Conservation (phyloP, 768 basidiomycete genomes). For the Dentipellis sp. region DNA sequence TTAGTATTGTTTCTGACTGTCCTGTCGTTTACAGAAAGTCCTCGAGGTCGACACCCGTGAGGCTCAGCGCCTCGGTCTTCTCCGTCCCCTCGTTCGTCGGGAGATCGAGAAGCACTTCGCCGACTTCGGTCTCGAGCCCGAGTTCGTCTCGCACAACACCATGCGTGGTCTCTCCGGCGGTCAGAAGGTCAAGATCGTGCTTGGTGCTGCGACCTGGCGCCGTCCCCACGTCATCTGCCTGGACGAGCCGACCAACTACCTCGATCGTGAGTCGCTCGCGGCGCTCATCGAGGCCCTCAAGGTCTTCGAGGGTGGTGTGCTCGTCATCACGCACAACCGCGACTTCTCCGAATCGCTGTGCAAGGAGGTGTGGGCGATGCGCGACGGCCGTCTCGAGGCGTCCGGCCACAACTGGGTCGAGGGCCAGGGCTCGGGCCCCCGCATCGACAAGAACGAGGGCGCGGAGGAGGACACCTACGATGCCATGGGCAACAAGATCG, state of each 20-base stretch:
- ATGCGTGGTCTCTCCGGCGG: constrained; percentile 99
- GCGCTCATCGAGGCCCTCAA: constrained; percentile 98
- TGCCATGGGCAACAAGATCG: constrained; percentile 98
- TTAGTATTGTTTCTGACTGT: not conserved
- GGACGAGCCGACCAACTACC: constrained; percentile 98
- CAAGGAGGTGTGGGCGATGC: constrained; percentile 99
- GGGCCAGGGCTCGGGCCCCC: constrained; percentile 90
- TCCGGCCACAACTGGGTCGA: constrained; percentile 99
- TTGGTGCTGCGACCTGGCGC: constrained; percentile 98
- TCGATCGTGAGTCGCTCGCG: constrained; percentile 98
- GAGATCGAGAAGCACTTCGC: constrained; percentile 99
- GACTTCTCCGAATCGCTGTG: constrained; percentile 99
- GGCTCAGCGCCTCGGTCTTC: constrained; percentile 91
- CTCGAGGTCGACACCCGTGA: constrained; percentile 96
- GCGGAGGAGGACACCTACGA: constrained; percentile 90
- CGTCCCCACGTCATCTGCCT: constrained; percentile 95
- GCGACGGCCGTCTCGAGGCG: constrained; percentile 90
- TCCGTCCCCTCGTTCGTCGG: constrained; percentile 93
- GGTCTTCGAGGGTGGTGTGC: constrained; percentile 96
- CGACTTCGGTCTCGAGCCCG: constrained; percentile 97
- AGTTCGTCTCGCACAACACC: constrained; percentile 98
- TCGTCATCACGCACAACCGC: constrained; percentile 95
- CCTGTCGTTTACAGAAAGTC: constrained; percentile 50
- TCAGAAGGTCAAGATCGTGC: constrained; percentile 99
- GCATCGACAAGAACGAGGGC: constrained; percentile 90